A percentile compares a stretch with the other conserved stretches of the same genome.
Evolutionary conservation across 768 basidiomycete genomes (phyloP).

Genomic region (Xerocomellus amylosporus): DNA sequence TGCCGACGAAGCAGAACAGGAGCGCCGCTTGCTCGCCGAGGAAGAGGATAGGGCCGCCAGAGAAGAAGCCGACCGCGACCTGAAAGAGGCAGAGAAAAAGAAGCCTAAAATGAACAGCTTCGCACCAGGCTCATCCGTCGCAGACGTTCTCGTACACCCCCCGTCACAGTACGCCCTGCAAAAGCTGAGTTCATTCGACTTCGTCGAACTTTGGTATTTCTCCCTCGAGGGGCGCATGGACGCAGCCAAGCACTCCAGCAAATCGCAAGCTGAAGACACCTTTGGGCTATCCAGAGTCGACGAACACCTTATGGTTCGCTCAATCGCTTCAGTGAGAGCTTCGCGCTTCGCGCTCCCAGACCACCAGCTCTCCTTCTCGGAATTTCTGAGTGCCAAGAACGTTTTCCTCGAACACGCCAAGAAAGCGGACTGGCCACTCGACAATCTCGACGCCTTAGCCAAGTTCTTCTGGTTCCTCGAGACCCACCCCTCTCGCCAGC

Average conservation of each 20-base stretch:
- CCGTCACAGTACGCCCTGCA: not conserved
- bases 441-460: not conserved
- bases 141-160: not conserved
- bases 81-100: not conserved
- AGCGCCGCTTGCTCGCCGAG: too few species aligned
- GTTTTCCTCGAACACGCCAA: not conserved
- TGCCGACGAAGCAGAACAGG: too few species aligned
- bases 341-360: not conserved
- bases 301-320: not conserved
- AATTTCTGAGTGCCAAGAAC: not conserved
- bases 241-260: not conserved
- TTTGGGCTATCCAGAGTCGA: not conserved
- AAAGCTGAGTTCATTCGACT: not conserved
- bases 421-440: not conserved
- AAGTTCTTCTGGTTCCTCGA: not conserved
- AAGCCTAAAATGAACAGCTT: not conserved
- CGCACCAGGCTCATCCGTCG: rapidly evolving
- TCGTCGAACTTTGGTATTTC: not conserved
- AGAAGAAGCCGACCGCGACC: too few species aligned
- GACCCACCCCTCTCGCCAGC: not conserved
- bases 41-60: too few species aligned
- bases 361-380: not conserved
- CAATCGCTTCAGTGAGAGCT: not conserved
- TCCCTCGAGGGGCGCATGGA: not conserved
- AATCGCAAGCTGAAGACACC: not conserved